phyloP scores from a whole-genome alignment of 1,139 yeast species.

The Pichia sp. region DNA sequence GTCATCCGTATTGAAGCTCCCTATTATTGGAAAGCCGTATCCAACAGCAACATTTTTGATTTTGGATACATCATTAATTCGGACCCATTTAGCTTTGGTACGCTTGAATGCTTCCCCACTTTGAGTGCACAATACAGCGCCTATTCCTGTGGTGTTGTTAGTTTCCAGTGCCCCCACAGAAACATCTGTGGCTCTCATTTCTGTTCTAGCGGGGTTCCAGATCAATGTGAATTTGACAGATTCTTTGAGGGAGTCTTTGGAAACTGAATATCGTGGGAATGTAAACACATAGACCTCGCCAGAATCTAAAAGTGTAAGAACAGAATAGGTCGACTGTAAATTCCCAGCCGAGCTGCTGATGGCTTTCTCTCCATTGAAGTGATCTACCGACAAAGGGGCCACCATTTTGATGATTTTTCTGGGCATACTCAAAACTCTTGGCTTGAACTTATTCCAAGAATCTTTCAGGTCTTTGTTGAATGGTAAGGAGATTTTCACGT shows the following conservation, averaged over 20 bases:
- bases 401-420: conserved; percentile 13
- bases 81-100: conserved; percentile 17
- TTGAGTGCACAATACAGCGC: conserved; percentile 15
- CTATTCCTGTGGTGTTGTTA: conserved; percentile 1
- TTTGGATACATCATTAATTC: conserved; percentile 10
- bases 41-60: conserved; percentile 11
- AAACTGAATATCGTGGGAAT: conserved; percentile 13
- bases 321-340: conserved; percentile 9
- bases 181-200: conserved; percentile 19
- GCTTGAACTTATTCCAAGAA: conserved; percentile 52
- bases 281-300: conserved; percentile 16
- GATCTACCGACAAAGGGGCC: conserved; percentile 3
- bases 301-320: conserved; percentile 12
- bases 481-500: conserved; percentile 45
- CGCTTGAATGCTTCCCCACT: conserved; percentile 17
- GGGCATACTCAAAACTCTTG: conserved; percentile 31
- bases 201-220: conserved; percentile 20
- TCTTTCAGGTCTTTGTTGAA: conserved; percentile 33
- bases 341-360: conserved; percentile 2
- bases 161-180: conserved; percentile 6
- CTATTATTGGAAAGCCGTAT: conserved; percentile 9
- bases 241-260: conserved; percentile 14
- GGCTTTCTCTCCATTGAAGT: neutral
- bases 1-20: neutral
- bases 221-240: conserved; percentile 12